Conservation (phyloP, 345 rosid genomes). For the Hevea brasiliensis region DNA sequence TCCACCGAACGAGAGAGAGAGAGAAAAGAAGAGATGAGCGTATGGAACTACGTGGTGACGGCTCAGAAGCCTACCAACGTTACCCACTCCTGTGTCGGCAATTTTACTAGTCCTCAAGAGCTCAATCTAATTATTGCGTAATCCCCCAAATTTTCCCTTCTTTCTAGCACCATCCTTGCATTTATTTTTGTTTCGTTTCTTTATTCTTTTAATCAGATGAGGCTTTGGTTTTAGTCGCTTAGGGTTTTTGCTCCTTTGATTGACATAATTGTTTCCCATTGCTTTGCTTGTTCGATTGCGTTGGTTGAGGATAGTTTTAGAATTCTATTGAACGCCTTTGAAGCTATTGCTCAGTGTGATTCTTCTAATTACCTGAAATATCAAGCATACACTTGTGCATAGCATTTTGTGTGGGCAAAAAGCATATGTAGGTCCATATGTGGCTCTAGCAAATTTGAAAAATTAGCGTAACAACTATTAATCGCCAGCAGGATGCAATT, state of each 20-base stretch:
- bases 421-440: not conserved
- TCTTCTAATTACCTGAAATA: not conserved
- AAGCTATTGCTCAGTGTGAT: no score
- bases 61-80: conserved; percentile 82
- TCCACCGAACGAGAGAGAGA: not conserved
- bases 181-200: not conserved
- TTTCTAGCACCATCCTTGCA: no score
- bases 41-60: conserved; percentile 59
- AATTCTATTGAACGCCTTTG: not conserved
- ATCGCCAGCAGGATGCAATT: no score
- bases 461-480: no score
- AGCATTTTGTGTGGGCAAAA: not conserved
- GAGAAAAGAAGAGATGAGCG: conserved; percentile 30
- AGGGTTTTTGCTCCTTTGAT: conserved; percentile 1
- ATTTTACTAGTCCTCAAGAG: conserved; percentile 87
- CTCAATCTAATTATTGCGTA: conserved; percentile 95
- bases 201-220: no score
- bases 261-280: not conserved
- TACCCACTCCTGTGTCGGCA: conserved; percentile 92
- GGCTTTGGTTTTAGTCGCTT: not conserved
- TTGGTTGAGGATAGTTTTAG: not conserved
- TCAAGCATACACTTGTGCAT: not conserved
- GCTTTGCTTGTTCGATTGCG: not conserved
- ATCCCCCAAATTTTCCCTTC: not conserved
- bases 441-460: no score